Evolutionary conservation across 108 stramenopile genomes (phyloP), one percentile per base, ranked within the genome.

Genomic region (Stephanodiscus minutulus): DNA sequence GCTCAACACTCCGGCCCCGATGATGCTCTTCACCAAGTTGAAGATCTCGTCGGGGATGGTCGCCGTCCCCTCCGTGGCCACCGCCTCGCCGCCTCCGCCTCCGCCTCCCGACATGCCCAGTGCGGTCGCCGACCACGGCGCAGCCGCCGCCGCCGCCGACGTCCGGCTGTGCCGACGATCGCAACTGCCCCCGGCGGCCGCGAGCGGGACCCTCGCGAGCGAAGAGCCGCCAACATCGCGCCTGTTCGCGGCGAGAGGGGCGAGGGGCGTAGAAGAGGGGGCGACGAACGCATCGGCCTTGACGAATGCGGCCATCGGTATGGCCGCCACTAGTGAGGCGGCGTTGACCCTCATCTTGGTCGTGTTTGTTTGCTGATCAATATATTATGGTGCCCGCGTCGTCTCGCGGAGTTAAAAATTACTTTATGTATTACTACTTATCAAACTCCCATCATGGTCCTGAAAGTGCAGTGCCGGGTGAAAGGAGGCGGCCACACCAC

Each of bases 1-100:
- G 70, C 91, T 87, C 61, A 98, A 87, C 37, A 98, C 96, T 18
- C 97, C 97, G 17, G 96, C 96, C 27, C 97, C 97, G 18, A 95
- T 91, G 72, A 98, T 80, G 73, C 83, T 92, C 85, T 98, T 97
- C 55, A 95, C 91, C 27, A 98, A 77, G 81, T 98, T 98, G 83
- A 98, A 95, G 20, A 95, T 81, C 81, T 91, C 90, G 64, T 84
- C 86, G 47, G 89, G 84, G 44, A 95, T 88, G 24, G 90, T 87
- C 7, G 92, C 89, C 24, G 89, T 90, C 10, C 91, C 91, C 62
- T 77, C 79, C 9, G 68, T 55, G 28, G 68, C 59, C 15, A 75
- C 50, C 8, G 67, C 73, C n/a, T 68, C 78, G 5, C 33, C 56
- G 20, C 69, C 76, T 1, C 69, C 31, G 52, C 52, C 76, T 4